Base-by-base conservation (phyloP, 2,329 filamentous ascomycete species). In the Ophiocordyceps robertsii region DNA sequence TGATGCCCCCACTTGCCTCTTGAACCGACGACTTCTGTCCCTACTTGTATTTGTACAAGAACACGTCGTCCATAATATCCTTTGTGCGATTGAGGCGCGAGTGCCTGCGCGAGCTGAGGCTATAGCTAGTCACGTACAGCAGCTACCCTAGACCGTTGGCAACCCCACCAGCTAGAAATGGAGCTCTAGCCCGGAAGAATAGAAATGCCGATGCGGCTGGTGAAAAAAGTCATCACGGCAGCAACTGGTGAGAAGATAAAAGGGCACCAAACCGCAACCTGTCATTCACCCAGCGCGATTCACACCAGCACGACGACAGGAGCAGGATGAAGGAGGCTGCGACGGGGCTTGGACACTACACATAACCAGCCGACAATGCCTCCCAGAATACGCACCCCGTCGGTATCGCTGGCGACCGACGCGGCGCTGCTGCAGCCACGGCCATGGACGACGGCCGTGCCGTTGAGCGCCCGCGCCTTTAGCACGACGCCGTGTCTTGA, bases 401-500 rank as follows among this genome's bases (percentile, higher is more conserved):
- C 54, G 35, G 47, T 49, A 49, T 49, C 59, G 45, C 52, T 58
- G 49, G 57, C 52, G 47, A 49, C 55, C 43, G 52, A 53, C 33
- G 48, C 53, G 42, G 29, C 12, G 24, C 29, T 45, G 43, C 48
- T 47, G n/a, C 37, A 50, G 39, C 31, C 44, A 41, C 17, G 46
- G 17, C 13, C 29, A 16, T n/a, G 40, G 17, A 27, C 42, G 27
- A 41, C 49, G 17, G 42, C 50, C 12, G 53, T 56, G 29, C 41
- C 44, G 42, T 14, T 36, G 33, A 16, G 33, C 33, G 33, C 14
- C 58, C 59, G 62, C 40, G 45, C 53, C 37, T 68, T 70, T 46
- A 64, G 62, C 42, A 60, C 65, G 36, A 68, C 66, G 19, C 51
- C 58, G 41, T 57, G 57, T 39, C 56, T 53, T 36, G 55, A 57